These are phyloP conservation scores for Lathyrus oleraceus DNA, from an alignment of 306 rosid genomes.

Conservation along the genomic window DNA sequence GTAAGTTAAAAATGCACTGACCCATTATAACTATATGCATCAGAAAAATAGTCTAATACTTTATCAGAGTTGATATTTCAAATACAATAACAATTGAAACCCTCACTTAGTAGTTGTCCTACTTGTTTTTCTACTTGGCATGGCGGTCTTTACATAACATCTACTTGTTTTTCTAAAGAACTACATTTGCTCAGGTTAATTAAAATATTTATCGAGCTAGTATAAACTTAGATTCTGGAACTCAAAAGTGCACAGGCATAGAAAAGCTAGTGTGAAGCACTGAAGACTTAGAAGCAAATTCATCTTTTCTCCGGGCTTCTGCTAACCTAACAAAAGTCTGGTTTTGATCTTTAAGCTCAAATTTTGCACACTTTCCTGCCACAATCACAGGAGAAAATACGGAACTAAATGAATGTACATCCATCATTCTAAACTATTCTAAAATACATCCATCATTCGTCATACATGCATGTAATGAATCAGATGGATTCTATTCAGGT, in stretches of 20 bases:
- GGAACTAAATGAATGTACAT: neutral
- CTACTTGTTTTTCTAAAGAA: conserved; percentile 1
- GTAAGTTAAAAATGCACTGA: conserved; percentile 8
- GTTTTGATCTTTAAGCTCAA: conserved; percentile 9
- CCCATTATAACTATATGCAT: conserved; percentile 23
- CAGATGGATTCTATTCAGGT: neutral
- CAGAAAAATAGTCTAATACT: neutral
- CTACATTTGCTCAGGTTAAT: neutral
- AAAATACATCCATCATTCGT: neutral
- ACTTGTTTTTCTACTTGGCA: neutral
- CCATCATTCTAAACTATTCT: neutral
- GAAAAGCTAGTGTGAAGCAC: neutral
- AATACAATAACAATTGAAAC: conserved; percentile 12
- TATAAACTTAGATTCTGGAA: neutral
- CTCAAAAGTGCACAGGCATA: neutral
- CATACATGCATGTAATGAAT: neutral
- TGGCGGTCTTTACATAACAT: neutral
- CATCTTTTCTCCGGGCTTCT: neutral
- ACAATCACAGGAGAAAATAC: neutral
- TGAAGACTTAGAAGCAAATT: neutral
- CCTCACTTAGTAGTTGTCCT: neutral
- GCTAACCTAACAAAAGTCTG: neutral
- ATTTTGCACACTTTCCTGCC: neutral
- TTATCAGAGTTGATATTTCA: neutral
- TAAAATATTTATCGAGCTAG: neutral